A percentile compares a stretch with the other conserved stretches of the same genome.
Conservation (phyloP, 305 asterid genomes). For the Petunia hybrid region DNA sequence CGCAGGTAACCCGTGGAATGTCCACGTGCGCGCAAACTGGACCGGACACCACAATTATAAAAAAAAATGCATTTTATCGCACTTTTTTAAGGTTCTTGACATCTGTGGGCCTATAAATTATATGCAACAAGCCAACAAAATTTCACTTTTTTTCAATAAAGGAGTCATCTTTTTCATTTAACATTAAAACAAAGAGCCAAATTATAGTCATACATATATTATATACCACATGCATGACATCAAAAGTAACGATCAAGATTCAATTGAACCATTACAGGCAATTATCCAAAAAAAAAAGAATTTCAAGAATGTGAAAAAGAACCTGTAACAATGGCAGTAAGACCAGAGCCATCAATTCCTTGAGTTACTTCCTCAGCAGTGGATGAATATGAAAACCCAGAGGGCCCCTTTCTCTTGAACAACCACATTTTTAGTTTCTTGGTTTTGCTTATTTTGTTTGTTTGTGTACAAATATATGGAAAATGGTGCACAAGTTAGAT, state of each 20-base stretch:
- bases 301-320: neutral
- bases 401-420: conserved; percentile 52
- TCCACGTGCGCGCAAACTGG: neutral
- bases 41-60: too few species aligned
- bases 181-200: neutral
- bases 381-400: conserved; percentile 70
- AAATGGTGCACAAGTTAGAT: too few species aligned
- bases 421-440: conserved; percentile 50
- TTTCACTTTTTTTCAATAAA: neutral
- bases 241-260: neutral
- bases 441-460: too few species aligned
- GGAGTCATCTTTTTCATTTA: neutral
- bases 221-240: neutral
- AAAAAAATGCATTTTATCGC: too few species aligned
- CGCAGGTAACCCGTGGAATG: too few species aligned
- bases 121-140: neutral
- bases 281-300: neutral
- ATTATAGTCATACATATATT: too few species aligned
- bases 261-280: neutral
- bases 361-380: conserved; percentile 77
- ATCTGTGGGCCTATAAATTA: neutral
- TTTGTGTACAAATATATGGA: too few species aligned
- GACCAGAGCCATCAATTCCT: conserved; percentile 72
- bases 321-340: conserved; percentile 94
- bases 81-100: neutral